phyloP scores from a whole-genome alignment of 345 rosid genomes.

The Eucalyptus rudis region DNA sequence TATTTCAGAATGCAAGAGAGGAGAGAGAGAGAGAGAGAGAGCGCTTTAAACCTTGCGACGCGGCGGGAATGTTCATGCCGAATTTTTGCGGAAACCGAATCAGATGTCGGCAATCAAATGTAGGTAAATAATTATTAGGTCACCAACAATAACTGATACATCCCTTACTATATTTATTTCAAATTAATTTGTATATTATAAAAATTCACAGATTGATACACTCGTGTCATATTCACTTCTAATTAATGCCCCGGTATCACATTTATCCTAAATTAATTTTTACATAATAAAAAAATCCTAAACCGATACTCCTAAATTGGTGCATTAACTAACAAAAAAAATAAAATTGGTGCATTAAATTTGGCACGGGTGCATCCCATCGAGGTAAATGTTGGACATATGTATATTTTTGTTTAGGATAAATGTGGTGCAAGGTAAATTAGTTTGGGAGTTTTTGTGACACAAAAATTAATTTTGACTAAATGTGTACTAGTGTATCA shows the following conservation, averaged over 20 bases:
- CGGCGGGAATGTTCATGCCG: background rate
- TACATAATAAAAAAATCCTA: background rate
- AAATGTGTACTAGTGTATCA: background rate
- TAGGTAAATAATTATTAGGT: background rate
- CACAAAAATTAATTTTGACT: too few relatives aligned
- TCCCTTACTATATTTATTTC: too few relatives aligned
- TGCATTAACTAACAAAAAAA: too few relatives aligned
- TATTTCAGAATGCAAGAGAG: background rate
- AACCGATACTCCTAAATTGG: background rate
- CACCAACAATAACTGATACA: background rate
- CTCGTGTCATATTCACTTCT: too few relatives aligned
- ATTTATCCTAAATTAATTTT: too few relatives aligned
- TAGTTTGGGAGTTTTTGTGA: too few relatives aligned
- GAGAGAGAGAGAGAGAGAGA: background rate
- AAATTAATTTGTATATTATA: too few relatives aligned
- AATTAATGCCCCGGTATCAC: background rate
- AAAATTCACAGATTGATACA: accelerated
- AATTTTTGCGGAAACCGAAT: background rate
- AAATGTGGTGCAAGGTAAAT: background rate
- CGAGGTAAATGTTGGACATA: too few relatives aligned
- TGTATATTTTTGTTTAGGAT: background rate
- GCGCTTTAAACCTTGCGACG: background rate
- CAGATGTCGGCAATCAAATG: background rate
- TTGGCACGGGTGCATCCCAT: background rate
- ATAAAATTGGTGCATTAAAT: background rate